phyloP scores from a whole-genome alignment of 2,329 filamentous ascomycete genomes.

The Fusarium sp. region DNA sequence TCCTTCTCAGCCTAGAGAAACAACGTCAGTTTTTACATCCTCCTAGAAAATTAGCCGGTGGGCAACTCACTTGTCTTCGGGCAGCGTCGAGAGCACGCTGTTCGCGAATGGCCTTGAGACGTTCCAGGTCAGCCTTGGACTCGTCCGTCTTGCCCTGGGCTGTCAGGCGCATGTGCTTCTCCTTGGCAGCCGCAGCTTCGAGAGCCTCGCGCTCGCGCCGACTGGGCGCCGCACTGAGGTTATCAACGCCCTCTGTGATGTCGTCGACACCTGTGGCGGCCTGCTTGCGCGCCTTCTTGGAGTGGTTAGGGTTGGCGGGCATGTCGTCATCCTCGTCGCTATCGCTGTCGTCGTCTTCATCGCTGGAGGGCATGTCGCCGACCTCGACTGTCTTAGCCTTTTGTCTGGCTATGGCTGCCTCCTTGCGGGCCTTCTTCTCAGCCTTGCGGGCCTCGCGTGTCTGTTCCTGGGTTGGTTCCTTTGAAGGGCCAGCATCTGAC shows the following conservation, averaged over 20 bases:
- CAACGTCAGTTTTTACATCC: conserved; percentile 41
- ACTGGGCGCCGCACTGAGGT: conserved; percentile 63
- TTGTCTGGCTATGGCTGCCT: conserved; percentile 85
- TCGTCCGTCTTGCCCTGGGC: conserved; percentile 97
- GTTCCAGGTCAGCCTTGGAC: conserved; percentile 89
- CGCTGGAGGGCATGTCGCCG: conserved; percentile 86
- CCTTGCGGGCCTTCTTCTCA: conserved; percentile 90
- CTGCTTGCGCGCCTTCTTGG: conserved; percentile 78
- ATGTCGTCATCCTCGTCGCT: conserved; percentile 73
- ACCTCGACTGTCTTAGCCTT: conserved; percentile 81
- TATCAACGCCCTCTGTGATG: conserved; percentile 69
- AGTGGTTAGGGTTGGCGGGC: conserved; percentile 94
- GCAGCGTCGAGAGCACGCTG: conserved; percentile 87
- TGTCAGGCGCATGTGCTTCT: conserved; percentile 92
- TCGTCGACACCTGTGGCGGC: conserved; percentile 63
- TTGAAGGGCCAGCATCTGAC: conserved; percentile 60
- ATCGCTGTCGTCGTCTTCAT: conserved; percentile 74
- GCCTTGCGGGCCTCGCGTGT: conserved; percentile 91
- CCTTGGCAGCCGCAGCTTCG: conserved; percentile 89
- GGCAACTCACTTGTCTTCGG: conserved; percentile 77
- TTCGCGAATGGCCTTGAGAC: conserved; percentile 85
- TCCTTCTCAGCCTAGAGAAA: conserved; percentile 69
- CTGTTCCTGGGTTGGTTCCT: conserved; percentile 60
- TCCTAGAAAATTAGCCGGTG: background rate
- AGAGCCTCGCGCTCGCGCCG: conserved; percentile 78